phyloP scores from a whole-genome alignment of 2,329 filamentous ascomycete genomes.

The Xylariales sp. region DNA sequence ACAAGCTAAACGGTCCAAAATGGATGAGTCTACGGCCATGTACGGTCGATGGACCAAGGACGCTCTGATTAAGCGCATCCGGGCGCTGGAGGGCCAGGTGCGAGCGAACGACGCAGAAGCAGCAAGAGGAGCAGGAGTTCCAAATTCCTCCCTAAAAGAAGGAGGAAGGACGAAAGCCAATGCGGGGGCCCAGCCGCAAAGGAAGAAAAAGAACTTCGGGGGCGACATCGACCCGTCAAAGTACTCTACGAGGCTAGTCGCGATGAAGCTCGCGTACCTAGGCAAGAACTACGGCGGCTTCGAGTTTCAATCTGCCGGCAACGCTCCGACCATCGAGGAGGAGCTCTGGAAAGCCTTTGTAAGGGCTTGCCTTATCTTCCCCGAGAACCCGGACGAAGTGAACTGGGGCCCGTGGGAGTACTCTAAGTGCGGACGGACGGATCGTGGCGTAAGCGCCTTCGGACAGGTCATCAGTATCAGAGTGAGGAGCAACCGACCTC shows the following conservation, averaged over 20 bases:
- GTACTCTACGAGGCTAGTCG: conserved; percentile 86
- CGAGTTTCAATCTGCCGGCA: conserved; percentile 82
- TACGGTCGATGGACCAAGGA: conserved; percentile 77
- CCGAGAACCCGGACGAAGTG: conserved; percentile 70
- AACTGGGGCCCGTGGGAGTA: conserved; percentile 90
- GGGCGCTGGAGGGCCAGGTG: conserved; percentile 71
- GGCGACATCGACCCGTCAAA: conserved; percentile 79
- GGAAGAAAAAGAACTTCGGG: conserved; percentile 52
- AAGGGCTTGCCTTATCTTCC: conserved; percentile 84
- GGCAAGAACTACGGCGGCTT: conserved; percentile 93
- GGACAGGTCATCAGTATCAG: conserved; percentile 90
- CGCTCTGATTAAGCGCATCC: conserved; percentile 75
- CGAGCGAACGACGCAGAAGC: conserved; percentile 28
- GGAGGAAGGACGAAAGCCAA: conserved; percentile 36
- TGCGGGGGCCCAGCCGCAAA: conserved; percentile 55
- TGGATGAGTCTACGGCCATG: conserved; percentile 49
- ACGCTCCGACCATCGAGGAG: conserved; percentile 87
- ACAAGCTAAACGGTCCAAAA: conserved; percentile 36
- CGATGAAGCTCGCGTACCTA: conserved; percentile 92
- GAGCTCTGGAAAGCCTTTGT: conserved; percentile 91
- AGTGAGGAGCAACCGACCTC: conserved; percentile 81
- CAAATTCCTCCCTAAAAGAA: background rate
- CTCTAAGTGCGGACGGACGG: conserved; percentile 93
- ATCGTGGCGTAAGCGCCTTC: conserved; percentile 94
- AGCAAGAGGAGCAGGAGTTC: background rate